Evolutionary conservation across 306 rosid species (phyloP).

Genomic region (Coriaria nepalensis): DNA sequence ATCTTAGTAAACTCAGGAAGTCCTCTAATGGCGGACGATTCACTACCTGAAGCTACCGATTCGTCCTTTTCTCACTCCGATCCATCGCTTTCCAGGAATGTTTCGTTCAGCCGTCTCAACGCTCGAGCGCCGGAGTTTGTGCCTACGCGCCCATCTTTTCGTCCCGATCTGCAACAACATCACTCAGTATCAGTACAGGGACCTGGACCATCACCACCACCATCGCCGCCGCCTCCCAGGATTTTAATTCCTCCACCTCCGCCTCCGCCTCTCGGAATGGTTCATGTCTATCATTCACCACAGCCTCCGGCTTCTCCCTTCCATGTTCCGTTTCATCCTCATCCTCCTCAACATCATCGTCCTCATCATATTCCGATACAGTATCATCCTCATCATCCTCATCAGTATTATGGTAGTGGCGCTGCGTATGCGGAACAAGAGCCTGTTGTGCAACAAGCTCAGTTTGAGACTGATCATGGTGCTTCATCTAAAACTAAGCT

Average conservation of each 20-base stretch:
- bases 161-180: constrained; percentile 31
- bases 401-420: constrained; percentile 17
- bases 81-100: constrained; percentile 41
- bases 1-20: not conserved
- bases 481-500: constrained; percentile 42
- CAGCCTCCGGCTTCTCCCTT: constrained; percentile 32
- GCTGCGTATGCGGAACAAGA: constrained; percentile 33
- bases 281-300: constrained; percentile 37
- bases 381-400: constrained; percentile 44
- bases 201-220: constrained; percentile 22
- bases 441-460: constrained; percentile 25
- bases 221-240: constrained; percentile 19
- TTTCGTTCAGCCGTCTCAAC: constrained; percentile 73
- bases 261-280: constrained; percentile 24
- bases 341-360: constrained; percentile 9
- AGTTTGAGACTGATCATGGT: constrained; percentile 32
- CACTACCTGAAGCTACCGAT: constrained; percentile 21
- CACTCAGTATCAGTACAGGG: not conserved
- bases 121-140: constrained; percentile 88
- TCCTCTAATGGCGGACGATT: constrained; percentile 38
- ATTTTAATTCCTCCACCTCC: constrained; percentile 32
- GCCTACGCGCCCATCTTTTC: constrained; percentile 40
- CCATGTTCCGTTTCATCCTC: constrained; percentile 37
- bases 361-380: constrained; percentile 37
- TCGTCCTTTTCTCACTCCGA: constrained; percentile 29